Base-by-base conservation (phyloP, 306 rosid species). In the Casuarina glauca region DNA sequence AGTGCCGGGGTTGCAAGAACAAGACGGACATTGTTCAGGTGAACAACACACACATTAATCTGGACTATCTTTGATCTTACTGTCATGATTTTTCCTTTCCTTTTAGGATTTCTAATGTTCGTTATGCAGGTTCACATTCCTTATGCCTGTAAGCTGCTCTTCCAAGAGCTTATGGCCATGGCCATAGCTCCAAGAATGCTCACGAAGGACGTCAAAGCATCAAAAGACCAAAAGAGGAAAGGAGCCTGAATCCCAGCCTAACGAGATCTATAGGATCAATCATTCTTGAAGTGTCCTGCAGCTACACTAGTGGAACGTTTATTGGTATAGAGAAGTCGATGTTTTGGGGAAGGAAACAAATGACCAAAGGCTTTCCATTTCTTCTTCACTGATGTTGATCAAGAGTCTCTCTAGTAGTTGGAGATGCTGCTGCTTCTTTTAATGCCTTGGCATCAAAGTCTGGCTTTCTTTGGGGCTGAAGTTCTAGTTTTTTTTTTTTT, bases 161-260 rank as follows among this genome's bases (percentile, higher is more conserved):
- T 93, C 96, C 98, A 95, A 83, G 97, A 95, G 87, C 92, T 95
- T 55, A 95, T 95, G 99, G 87, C 99, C 64, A 95, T 95, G 97
- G 99, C 97, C 54, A 95, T 95, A 74, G 98, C 98, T 41, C 97
- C 98, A 36, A 89, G 97, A 86, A 92, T 92, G 98, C 91, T 95
- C 32, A 95, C 97, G 0, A 91, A 95, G 86, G 97, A 95, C 45
- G 73, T 87, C 51, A 88, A 92, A 80, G 70, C 93, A 44, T 17
- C 66, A 9, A 92, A 91, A 88, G 89, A 84, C 69, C 90, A 84
- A 15, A 95, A 89, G 91, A 95, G 89, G 88, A 94, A 88, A 85
- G 90, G 97, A 70, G 88, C 89, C 50, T 92, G 81, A 89, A 54
- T 54, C n/a, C 6, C 38, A 20, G 11, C 26, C 66, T 4, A 4